Conservation (phyloP, 495 filamentous ascomycete species). For the Penicillium diatomitis region DNA sequence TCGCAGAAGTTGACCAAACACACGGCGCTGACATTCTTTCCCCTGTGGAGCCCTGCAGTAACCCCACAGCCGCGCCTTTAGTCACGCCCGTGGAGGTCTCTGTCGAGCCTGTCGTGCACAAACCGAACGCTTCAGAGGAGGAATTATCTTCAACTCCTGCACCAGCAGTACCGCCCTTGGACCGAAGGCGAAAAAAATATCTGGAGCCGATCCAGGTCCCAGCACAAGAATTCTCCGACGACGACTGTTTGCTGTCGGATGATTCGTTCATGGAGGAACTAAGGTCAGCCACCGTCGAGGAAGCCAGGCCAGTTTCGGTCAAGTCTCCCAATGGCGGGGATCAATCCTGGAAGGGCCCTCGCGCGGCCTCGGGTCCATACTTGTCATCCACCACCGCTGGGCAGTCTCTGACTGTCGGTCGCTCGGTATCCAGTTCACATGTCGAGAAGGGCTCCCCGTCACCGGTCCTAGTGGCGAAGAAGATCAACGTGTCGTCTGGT, state of each 20-base stretch:
- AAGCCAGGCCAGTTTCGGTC: slow-evolving; percentile 75
- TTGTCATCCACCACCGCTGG: slow-evolving; percentile 24
- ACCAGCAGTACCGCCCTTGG: slow-evolving; percentile 11
- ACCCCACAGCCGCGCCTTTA: slow-evolving; percentile 11
- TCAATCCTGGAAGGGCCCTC: slow-evolving; percentile 35
- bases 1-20: slow-evolving; percentile 9
- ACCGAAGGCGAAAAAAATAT: slow-evolving; percentile 38
- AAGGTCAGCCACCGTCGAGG: slow-evolving; percentile 68
- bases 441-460: slow-evolving; percentile 18
- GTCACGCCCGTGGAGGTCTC: slow-evolving; percentile 11
- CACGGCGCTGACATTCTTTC: slow-evolving; percentile 15
- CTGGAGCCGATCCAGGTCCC: slow-evolving; percentile 49
- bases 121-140: slow-evolving; percentile 15
- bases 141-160: slow-evolving; percentile 10
- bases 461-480: slow-evolving; percentile 50
- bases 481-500: slow-evolving; percentile 73
- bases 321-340: slow-evolving; percentile 53
- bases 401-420: slow-evolving; percentile 29
- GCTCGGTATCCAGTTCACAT: slow-evolving; percentile 33
- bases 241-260: slow-evolving; percentile 62
- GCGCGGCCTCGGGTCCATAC: slow-evolving; percentile 43
- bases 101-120: slow-evolving; percentile 6
- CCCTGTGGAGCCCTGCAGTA: slow-evolving; percentile 9
- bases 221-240: slow-evolving; percentile 49
- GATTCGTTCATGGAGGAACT: slow-evolving; percentile 88